Evolutionary conservation across 768 basidiomycete genomes (phyloP), one percentile per base, ranked within the genome.

Genomic region (Phlegmacium glaucopus): DNA sequence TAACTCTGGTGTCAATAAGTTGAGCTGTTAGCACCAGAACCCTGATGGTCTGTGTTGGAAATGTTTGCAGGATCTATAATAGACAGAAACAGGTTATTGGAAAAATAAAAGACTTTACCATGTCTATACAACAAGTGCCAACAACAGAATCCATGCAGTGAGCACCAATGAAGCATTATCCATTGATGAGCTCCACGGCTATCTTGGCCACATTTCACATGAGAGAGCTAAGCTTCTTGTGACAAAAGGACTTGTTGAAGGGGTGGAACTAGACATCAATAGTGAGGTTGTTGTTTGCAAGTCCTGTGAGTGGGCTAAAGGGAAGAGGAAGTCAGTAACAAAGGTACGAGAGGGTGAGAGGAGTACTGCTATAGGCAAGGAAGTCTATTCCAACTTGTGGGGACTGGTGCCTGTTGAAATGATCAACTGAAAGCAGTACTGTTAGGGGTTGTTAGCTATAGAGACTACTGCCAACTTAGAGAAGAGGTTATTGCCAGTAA

Each of bases 371-470:
- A 8, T 32, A 8, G 30, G 30, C 30, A 13, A 32, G 9, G 13
- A 32, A 13, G 13, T 32, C 13, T 13, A 32, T 13, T 32, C 30
- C 30, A 13, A 32, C 13, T 37, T 47, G 9, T 48, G 47, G 41
- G 47, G 41, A 4, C 47, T 29, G 16, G 28, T 13, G 10, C 18
- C 47, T 15, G 25, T 35, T 5, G 11, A 43, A 43, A 48, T 40
- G 29, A 30, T 42, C 16, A 17, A 44, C 26, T 13, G 30, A 13
- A 46, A 54, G 13, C 28, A 42, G 4, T 72, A 71, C 37, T n/a
- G n/a, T n/a, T 68, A 32, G 9, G 30, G 9, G 13, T 59, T 37
- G 47, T 62, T 17, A 53, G 52, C 3, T 68, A 0, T n/a, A n/a
- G n/a, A n/a, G n/a, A n/a, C n/a, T n/a, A n/a, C n/a, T n/a, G n/a